A percentile compares a stretch with the other conserved stretches of the same genome.
Conservation (phyloP, 2,329 filamentous ascomycete genomes). For the Bretziella fagacearum region DNA sequence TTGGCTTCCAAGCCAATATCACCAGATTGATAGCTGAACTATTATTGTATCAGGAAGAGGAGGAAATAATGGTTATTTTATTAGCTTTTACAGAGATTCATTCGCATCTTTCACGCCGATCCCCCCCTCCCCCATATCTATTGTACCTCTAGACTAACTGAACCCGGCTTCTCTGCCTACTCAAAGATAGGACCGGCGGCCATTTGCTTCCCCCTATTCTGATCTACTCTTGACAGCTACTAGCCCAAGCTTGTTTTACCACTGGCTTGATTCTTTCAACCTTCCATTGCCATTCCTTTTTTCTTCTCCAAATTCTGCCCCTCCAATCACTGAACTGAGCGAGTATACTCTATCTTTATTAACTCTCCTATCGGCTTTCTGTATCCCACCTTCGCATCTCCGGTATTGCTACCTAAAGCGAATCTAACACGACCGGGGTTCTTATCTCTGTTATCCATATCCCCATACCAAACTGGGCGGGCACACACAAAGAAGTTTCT, state of each 20-base stretch:
- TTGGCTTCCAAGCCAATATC: neutral
- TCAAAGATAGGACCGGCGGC: neutral
- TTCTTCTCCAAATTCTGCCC: neutral
- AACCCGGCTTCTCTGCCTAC: neutral
- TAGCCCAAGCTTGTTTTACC: neutral
- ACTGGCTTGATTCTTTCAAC: neutral
- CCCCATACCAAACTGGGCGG: neutral
- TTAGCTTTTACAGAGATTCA: constrained; percentile 1
- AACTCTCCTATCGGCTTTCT: neutral
- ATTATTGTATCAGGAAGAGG: neutral
- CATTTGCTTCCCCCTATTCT: neutral
- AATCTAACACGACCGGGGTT: neutral
- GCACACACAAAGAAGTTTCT: too few relatives aligned
- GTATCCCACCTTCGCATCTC: neutral
- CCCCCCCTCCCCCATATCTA: neutral
- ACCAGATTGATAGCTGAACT: neutral
- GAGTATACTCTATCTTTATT: neutral
- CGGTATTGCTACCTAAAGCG: neutral
- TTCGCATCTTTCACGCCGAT: neutral
- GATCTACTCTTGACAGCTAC: neutral
- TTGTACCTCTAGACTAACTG: neutral
- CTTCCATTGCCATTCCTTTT: neutral
- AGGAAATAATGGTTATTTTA: neutral
- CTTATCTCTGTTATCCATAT: constrained; percentile 2
- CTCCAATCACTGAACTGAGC: neutral